Evolutionary conservation across 257 asterid genomes (phyloP).

Genomic region (Echium plantagineum): DNA sequence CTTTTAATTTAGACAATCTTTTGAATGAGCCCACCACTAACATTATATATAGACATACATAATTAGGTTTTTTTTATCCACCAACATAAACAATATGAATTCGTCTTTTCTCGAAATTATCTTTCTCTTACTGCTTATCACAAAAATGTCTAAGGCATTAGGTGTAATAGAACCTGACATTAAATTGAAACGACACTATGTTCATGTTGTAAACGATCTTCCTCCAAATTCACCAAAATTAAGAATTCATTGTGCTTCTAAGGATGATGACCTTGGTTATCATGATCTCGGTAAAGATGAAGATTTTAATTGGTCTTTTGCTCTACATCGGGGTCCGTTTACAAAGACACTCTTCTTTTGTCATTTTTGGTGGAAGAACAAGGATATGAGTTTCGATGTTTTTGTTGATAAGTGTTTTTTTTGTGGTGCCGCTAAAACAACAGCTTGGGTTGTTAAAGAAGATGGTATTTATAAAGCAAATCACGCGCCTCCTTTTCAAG

Average conservation of each 20-base stretch:
- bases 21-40: too few species aligned
- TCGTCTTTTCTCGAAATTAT: too few species aligned
- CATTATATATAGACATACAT: too few species aligned
- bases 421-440: not conserved
- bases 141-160: too few species aligned
- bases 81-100: too few species aligned
- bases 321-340: not conserved
- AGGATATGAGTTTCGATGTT: slow-evolving; percentile 1
- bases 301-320: not conserved
- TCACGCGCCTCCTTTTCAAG: not conserved
- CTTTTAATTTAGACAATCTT: too few species aligned
- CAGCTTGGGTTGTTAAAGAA: slow-evolving; percentile 2
- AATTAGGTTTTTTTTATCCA: too few species aligned
- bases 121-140: too few species aligned
- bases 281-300: not conserved
- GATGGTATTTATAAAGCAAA: not conserved
- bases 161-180: not conserved
- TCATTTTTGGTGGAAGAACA: slow-evolving; percentile 8
- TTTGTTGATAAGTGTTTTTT: not conserved
- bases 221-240: not conserved
- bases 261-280: slow-evolving; percentile 9
- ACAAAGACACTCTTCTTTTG: slow-evolving; percentile 5
- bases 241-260: slow-evolving; percentile 6
- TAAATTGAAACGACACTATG: slow-evolving; percentile 1
- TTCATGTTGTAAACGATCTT: not conserved